Percentiles rank a stretch among this genome's conserved stretches.
phyloP scores from a whole-genome alignment of 2,329 filamentous ascomycete genomes.

The Capronia americana region DNA sequence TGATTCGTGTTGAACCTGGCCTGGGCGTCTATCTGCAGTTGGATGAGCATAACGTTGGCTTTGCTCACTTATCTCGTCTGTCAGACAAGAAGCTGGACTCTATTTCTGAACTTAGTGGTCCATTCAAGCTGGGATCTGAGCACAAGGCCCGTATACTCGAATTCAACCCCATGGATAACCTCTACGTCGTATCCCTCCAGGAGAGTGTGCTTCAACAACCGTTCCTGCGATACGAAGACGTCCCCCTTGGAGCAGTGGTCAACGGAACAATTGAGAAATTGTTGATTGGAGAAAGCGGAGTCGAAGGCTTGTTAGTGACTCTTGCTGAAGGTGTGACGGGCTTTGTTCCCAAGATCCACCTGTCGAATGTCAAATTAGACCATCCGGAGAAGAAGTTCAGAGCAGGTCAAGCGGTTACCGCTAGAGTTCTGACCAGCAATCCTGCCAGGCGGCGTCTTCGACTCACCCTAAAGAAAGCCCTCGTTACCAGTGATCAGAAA shows the following conservation, averaged over 20 bases:
- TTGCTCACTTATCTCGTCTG: conserved; percentile 92
- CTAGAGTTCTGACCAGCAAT: conserved; percentile 82
- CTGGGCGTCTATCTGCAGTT: conserved; percentile 83
- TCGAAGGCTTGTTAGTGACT: conserved; percentile 80
- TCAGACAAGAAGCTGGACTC: conserved; percentile 88
- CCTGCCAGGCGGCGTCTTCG: conserved; percentile 77
- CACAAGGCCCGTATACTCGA: conserved; percentile 84
- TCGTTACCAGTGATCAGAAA: conserved; percentile 86
- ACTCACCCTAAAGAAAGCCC: conserved; percentile 90
- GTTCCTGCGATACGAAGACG: conserved; percentile 89
- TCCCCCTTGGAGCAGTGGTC: conserved; percentile 79
- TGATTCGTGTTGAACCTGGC: conserved; percentile 78
- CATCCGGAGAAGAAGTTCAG: conserved; percentile 97
- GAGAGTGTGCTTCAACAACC: conserved; percentile 81
- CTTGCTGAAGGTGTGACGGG: conserved; percentile 86
- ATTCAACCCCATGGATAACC: conserved; percentile 84
- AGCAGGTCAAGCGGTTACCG: conserved; percentile 82
- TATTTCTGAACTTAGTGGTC: conserved; percentile 75
- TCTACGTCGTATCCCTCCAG: conserved; percentile 86
- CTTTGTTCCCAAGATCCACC: conserved; percentile 85
- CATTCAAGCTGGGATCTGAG: conserved; percentile 76
- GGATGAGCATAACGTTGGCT: conserved; percentile 73
- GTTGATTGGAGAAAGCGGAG: conserved; percentile 76
- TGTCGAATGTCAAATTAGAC: conserved; percentile 85
- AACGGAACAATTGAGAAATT: conserved; percentile 85